Conservation (phyloP, 2,329 filamentous ascomycete genomes). For the Hymenotorrendiella dingleyae region DNA sequence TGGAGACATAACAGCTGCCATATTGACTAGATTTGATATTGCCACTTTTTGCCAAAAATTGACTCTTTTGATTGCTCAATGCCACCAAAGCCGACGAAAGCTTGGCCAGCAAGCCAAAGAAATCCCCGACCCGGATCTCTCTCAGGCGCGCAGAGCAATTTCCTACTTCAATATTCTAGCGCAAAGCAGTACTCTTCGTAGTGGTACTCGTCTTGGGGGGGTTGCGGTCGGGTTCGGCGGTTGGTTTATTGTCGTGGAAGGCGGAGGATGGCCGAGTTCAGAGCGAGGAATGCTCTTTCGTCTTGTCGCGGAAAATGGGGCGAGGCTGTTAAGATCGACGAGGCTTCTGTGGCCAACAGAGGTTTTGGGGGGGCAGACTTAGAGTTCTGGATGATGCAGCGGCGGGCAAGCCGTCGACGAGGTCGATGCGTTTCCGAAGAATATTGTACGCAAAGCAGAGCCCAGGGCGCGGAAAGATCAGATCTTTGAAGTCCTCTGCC, state of each 20-base stretch:
- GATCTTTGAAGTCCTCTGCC: conserved; percentile 14
- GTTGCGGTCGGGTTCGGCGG: too few species aligned
- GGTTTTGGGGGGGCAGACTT: too few species aligned
- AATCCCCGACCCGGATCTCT: too few species aligned
- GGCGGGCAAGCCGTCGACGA: conserved; percentile 12
- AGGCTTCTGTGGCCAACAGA: too few species aligned
- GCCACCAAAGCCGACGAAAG: conserved; percentile 17
- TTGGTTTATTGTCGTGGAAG: background rate
- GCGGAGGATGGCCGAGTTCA: background rate
- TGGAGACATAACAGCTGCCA: conserved; percentile 49
- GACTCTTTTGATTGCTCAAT: conserved; percentile 7
- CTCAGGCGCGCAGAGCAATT: too few species aligned
- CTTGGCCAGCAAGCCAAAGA: conserved; percentile 27
- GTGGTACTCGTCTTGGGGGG: background rate
- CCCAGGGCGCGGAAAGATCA: conserved; percentile 17
- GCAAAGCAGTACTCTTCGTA: too few species aligned
- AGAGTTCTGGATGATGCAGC: conserved; percentile 7
- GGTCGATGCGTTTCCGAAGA: conserved; percentile 12
- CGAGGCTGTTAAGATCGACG: conserved; percentile 13
- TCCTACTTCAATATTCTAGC: too few species aligned
- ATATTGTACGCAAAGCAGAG: background rate
- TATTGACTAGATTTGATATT: conserved; percentile 6
- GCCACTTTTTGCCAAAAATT: background rate
- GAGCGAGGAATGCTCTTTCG: conserved; percentile 14
- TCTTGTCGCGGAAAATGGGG: conserved; percentile 21